Conservation (phyloP, 1,139 yeast genomes). For the Hansenula lynferdii region DNA sequence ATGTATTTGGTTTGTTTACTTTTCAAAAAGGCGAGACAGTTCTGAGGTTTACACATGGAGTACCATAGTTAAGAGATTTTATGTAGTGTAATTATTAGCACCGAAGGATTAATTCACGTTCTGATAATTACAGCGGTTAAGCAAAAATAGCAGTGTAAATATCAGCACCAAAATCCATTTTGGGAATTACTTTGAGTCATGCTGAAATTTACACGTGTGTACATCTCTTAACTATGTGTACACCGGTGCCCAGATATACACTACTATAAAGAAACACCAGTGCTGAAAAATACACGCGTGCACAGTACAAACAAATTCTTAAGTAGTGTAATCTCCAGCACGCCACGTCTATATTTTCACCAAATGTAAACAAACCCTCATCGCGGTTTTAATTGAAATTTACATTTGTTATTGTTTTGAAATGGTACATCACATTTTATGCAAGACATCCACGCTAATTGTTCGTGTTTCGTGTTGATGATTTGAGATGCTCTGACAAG, state of each 20-base stretch:
- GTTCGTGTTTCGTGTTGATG: not conserved
- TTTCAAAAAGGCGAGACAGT: too few species aligned
- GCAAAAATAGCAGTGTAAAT: not conserved
- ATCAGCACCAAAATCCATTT: not conserved
- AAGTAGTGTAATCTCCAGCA: too few species aligned
- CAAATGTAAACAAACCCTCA: not conserved
- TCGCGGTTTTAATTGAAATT: too few species aligned
- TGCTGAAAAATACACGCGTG: not conserved
- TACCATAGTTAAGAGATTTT: too few species aligned
- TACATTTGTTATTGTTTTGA: too few species aligned
- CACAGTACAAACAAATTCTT: too few species aligned
- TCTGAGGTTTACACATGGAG: conserved; percentile 2
- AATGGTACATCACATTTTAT: too few species aligned
- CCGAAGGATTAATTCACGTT: not conserved
- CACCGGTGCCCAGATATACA: not conserved
- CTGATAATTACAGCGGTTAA: not conserved
- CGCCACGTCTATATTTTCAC: not conserved
- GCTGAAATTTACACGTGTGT: too few species aligned
- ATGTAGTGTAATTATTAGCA: not conserved
- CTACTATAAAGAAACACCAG: not conserved
- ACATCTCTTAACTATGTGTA: too few species aligned
- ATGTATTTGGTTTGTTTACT: not conserved
- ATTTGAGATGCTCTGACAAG: not conserved
- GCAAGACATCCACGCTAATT: too few species aligned
- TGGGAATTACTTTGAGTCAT: too few species aligned